These are phyloP conservation scores for Candida insectalens DNA, from an alignment of 805 yeast genomes.

Conservation along the genomic window DNA sequence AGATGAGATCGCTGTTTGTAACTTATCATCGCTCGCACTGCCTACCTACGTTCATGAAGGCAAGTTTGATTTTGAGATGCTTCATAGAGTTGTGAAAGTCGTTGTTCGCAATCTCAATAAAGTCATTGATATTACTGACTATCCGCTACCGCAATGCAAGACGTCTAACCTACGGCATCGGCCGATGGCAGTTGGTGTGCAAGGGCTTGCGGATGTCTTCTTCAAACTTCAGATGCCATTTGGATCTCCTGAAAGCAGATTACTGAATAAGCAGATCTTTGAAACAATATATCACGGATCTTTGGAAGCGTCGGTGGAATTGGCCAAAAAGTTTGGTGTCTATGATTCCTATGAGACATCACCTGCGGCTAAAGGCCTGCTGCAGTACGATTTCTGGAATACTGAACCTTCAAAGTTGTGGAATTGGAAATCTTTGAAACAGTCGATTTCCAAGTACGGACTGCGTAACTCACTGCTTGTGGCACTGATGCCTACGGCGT, in stretches of 20 bases:
- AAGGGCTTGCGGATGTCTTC: constrained; percentile 89
- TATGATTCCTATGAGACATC: constrained; percentile 75
- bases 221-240: constrained; percentile 75
- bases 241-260: constrained; percentile 71
- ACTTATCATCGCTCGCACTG: constrained; percentile 82
- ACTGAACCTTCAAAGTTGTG: constrained; percentile 69
- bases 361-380: constrained; percentile 77
- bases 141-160: constrained; percentile 75
- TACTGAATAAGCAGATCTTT: constrained; percentile 74
- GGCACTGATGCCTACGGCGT: constrained; percentile 98
- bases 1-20: constrained; percentile 94
- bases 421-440: constrained; percentile 76
- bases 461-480: constrained; percentile 79
- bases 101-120: constrained; percentile 69
- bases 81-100: constrained; percentile 72
- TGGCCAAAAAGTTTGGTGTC: constrained; percentile 60
- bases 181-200: constrained; percentile 97
- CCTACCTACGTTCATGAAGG: constrained; percentile 59
- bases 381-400: constrained; percentile 87
- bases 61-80: constrained; percentile 57
- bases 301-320: constrained; percentile 75
- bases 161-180: constrained; percentile 73
- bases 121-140: constrained; percentile 76
- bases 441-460: constrained; percentile 51
- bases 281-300: constrained; percentile 96